Evolutionary conservation across 495 filamentous ascomycete species (phyloP).

Genomic region (Jackrogersella multiformis): DNA sequence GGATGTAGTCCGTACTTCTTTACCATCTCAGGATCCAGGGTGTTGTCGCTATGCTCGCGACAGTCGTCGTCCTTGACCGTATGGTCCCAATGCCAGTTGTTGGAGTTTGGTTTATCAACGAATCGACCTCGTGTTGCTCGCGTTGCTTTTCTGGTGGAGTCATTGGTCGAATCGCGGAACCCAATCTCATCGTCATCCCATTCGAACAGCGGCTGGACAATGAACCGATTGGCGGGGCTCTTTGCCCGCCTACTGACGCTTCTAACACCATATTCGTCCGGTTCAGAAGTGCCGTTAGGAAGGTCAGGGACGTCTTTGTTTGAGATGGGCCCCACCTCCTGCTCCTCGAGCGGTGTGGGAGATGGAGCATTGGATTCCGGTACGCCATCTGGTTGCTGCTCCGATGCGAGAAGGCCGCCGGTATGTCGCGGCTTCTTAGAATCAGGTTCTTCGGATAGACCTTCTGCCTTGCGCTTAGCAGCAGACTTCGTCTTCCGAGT

Average conservation of each 20-base stretch:
- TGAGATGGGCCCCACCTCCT: slow-evolving; percentile 28
- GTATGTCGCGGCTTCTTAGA: slow-evolving; percentile 54
- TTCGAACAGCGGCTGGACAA: slow-evolving; percentile 51
- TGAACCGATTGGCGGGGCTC: slow-evolving; percentile 55
- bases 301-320: slow-evolving; percentile 47
- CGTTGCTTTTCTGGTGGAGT: slow-evolving; percentile 51
- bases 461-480: slow-evolving; percentile 53
- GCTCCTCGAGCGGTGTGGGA: slow-evolving; percentile 38
- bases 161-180: slow-evolving; percentile 61
- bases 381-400: slow-evolving; percentile 50
- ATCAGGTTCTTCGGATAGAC: slow-evolving; percentile 50
- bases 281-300: slow-evolving; percentile 49
- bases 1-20: slow-evolving; percentile 57
- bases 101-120: slow-evolving; percentile 52
- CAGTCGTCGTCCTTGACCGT: slow-evolving; percentile 54
- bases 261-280: slow-evolving; percentile 55
- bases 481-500: slow-evolving; percentile 31
- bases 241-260: slow-evolving; percentile 47
- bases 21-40: slow-evolving; percentile 53
- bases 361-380: slow-evolving; percentile 53
- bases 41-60: slow-evolving; percentile 49
- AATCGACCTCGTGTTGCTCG: slow-evolving; percentile 52
- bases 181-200: slow-evolving; percentile 57
- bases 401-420: slow-evolving; percentile 55
- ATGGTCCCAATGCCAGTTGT: slow-evolving; percentile 55